Percentiles rank a stretch among this genome's conserved stretches.
Evolutionary conservation across 176 grass and related monocot species (phyloP).

Genomic region (Lolium rigidum): DNA sequence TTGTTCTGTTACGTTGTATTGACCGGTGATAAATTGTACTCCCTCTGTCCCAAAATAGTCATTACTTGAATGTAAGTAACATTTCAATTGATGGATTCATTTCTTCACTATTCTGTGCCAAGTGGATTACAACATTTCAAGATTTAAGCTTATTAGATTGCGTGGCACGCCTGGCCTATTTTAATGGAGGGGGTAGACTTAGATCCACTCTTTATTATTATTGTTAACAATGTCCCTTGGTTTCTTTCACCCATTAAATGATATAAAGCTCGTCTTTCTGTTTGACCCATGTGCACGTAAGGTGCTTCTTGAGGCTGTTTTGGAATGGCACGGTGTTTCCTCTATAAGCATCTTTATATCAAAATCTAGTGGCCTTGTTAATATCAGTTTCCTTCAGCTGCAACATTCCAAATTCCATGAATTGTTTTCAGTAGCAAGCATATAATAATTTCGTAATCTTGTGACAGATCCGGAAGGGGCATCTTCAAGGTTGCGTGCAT

Average conservation of each 20-base stretch:
- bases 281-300: not conserved
- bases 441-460: constrained; percentile 21
- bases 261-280: not conserved
- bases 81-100: not conserved
- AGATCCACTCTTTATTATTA: not conserved
- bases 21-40: not conserved
- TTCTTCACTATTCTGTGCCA: constrained; percentile 25
- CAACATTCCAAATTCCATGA: constrained; percentile 29
- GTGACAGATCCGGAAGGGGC: constrained; percentile 45
- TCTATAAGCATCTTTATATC: not conserved
- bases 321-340: constrained; percentile 1
- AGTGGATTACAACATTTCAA: constrained; percentile 10
- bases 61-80: constrained; percentile 27
- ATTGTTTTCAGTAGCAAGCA: not conserved
- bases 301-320: not conserved
- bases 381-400: constrained; percentile 4
- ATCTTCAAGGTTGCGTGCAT: constrained; percentile 46
- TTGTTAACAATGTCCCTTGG: not conserved
- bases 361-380: not conserved
- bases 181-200: not conserved
- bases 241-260: constrained; percentile 20
- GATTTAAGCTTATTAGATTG: not conserved
- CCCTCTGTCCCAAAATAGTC: not conserved
- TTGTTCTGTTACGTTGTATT: constrained; percentile 10
- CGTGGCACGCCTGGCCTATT: not conserved